Evolutionary conservation across 2,329 filamentous ascomycete species (phyloP).

Genomic region (Calycina herbarum): DNA sequence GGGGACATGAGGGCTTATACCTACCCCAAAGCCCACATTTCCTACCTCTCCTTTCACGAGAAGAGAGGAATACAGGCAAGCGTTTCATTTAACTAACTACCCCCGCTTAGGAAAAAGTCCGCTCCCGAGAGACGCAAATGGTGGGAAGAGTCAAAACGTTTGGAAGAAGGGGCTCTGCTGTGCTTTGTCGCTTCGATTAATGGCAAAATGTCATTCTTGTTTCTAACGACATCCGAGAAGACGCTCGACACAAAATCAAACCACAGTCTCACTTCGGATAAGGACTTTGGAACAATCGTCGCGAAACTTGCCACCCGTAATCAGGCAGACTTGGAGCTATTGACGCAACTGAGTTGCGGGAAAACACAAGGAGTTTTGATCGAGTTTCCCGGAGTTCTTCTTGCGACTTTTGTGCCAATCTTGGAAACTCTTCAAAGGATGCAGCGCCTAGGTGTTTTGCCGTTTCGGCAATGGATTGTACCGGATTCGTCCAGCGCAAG

Average conservation of each 20-base stretch:
- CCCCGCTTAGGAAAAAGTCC: constrained; percentile 20
- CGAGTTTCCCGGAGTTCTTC: constrained; percentile 37
- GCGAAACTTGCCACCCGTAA: constrained; percentile 27
- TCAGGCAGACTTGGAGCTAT: constrained; percentile 21
- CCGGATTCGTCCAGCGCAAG: constrained; percentile 35
- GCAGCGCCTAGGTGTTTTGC: constrained; percentile 41
- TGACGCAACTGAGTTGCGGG: constrained; percentile 21
- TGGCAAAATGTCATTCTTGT: constrained; percentile 16
- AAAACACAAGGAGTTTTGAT: constrained; percentile 27
- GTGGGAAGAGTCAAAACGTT: constrained; percentile 28
- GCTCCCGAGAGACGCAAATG: constrained; percentile 22
- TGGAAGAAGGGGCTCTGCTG: constrained; percentile 26
- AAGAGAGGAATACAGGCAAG: constrained; percentile 46
- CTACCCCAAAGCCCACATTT: constrained; percentile 35
- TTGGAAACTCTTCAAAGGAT: constrained; percentile 56
- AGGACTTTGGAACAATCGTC: constrained; percentile 25
- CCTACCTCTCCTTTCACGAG: constrained; percentile 21
- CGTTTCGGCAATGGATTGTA: constrained; percentile 33
- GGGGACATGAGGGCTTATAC: constrained; percentile 23
- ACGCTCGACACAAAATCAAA: constrained; percentile 22
- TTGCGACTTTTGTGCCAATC: constrained; percentile 44
- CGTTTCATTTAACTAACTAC: constrained; percentile 46
- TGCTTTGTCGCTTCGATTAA: constrained; percentile 23
- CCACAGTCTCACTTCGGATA: constrained; percentile 22
- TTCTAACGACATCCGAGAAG: constrained; percentile 24